phyloP scores from a whole-genome alignment of 768 basidiomycete species.

The Lactarius pseudohatsudake region DNA sequence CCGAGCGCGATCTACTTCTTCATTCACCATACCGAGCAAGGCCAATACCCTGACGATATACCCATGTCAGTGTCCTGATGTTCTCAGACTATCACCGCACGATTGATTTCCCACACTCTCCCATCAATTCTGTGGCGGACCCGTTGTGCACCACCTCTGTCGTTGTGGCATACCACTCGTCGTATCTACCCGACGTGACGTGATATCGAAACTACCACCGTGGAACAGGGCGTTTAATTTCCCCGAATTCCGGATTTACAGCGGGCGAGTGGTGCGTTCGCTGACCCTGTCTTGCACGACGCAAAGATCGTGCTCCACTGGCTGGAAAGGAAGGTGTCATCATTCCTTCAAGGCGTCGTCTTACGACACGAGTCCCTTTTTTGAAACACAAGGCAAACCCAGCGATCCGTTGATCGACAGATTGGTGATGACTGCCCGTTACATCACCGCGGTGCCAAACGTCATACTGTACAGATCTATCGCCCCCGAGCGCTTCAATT shows the following conservation, averaged over 20 bases:
- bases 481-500: background rate
- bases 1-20: background rate
- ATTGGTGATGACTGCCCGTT: background rate
- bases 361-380: background rate
- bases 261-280: background rate
- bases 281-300: background rate
- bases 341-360: background rate
- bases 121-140: background rate
- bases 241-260: background rate
- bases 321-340: background rate
- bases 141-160: background rate
- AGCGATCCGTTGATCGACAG: background rate
- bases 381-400: background rate
- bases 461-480: background rate
- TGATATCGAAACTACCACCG: too few species aligned
- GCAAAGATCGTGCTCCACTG: background rate
- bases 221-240: background rate
- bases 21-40: background rate
- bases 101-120: conserved; percentile 1
- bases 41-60: background rate
- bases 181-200: background rate
- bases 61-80: background rate
- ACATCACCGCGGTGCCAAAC: background rate
- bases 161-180: background rate
- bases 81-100: background rate